Base-by-base conservation (phyloP, 306 rosid genomes). In the Leucaena leucocephala region DNA sequence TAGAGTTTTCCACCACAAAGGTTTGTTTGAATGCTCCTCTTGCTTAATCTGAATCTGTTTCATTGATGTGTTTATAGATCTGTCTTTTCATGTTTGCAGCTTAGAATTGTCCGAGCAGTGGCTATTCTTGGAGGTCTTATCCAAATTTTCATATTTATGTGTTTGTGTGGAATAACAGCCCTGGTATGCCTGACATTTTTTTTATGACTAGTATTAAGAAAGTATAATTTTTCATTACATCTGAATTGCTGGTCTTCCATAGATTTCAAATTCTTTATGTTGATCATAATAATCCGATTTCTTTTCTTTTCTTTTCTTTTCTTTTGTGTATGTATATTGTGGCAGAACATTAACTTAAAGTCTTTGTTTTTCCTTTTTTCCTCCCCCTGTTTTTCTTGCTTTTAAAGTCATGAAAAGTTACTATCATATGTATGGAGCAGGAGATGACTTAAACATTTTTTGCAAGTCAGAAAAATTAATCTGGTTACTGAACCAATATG, bases 101-200 rank as follows among this genome's bases (percentile, higher is more conserved):
- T 95, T 86, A 88, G 92, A 80, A 88, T 93, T 61, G 99, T 95
- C 76, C 88, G 99, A 87, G 90, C 92, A 57, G 98, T 93, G 82
- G 99, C 98, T 69, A 86, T 95, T 89, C 90, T 95, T 50, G 99
- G 98, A 78, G 98, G 98, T 40, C 88, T 95, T 78, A 97, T 95
- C 64, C 99, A 95, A 82, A 93, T 93, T 83, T 85, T 90, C 84
- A 85, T 95, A 75, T 93, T 95, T 79, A 95, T 95, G 96, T 95
- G 96, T 85, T 80, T 90, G 87, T 90, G 91, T 85, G 99, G 99
- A 78, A 83, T 95, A 72, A 90, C 91, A 59, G 97, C 99, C 79
- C 84, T 83, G 76, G 99, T 95, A 93, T 81, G 98, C 75, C 44
- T 19, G 8, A 8, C 3, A 67, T 42, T 19, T 17, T 67, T 16